Evolutionary conservation across 495 filamentous ascomycete genomes (phyloP).

Genomic region (Massariosphaeria phaeospora): DNA sequence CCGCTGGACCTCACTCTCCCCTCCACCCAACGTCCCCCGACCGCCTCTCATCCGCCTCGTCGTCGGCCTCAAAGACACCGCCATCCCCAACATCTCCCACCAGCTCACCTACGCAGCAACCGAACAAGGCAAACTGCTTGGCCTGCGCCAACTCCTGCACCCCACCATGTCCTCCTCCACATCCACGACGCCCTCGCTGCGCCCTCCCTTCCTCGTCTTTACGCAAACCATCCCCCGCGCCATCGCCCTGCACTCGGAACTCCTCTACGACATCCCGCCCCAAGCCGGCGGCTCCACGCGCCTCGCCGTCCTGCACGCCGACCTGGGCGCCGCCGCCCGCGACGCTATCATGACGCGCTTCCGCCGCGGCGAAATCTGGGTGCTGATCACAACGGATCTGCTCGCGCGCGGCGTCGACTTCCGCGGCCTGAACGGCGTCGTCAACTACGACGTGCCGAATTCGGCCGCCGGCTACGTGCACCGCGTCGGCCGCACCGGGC

Average conservation of each 20-base stretch:
- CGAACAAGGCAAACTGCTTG: slow-evolving; percentile 88
- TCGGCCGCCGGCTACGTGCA: slow-evolving; percentile 88
- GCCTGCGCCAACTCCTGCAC: slow-evolving; percentile 85
- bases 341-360: slow-evolving; percentile 81
- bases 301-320: slow-evolving; percentile 85
- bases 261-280: slow-evolving; percentile 88
- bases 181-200: slow-evolving; percentile 56
- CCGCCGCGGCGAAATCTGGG: slow-evolving; percentile 89
- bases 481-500: slow-evolving; percentile 83
- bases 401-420: slow-evolving; percentile 90
- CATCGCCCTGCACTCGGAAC: slow-evolving; percentile 76
- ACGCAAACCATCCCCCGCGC: slow-evolving; percentile 90
- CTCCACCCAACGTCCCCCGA: slow-evolving; percentile 27
- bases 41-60: slow-evolving; percentile 72
- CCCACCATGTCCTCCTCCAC: slow-evolving; percentile 56
- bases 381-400: slow-evolving; percentile 91
- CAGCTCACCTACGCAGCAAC: slow-evolving; percentile 85
- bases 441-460: slow-evolving; percentile 94
- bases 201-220: slow-evolving; percentile 88
- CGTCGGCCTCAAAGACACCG: slow-evolving; percentile 90
- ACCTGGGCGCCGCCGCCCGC: slow-evolving; percentile 70
- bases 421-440: slow-evolving; percentile 82
- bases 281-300: slow-evolving; percentile 81
- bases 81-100: slow-evolving; percentile 85
- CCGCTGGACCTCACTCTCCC: slow-evolving; percentile 39